phyloP scores from a whole-genome alignment of 176 grass and related monocot species.

The Eleusine indica region DNA sequence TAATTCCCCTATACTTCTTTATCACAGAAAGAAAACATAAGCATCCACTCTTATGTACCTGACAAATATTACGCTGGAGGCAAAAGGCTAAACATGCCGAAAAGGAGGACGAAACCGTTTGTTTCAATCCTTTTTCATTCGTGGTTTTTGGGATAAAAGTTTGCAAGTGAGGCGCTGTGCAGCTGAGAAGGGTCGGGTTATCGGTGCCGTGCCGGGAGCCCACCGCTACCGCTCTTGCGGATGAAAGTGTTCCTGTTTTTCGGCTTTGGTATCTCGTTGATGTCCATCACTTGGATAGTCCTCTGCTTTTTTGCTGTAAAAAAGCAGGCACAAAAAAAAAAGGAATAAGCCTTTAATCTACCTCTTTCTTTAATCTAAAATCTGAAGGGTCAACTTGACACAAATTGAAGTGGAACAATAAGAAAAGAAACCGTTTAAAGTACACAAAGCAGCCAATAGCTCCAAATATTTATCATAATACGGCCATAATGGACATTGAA shows the following conservation, averaged over 20 bases:
- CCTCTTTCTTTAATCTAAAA: neutral
- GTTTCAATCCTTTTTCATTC: neutral
- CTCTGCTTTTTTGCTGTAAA: conserved; percentile 74
- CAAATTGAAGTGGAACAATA: neutral
- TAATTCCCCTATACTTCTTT: neutral
- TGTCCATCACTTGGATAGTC: conserved; percentile 80
- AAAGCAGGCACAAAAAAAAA: neutral
- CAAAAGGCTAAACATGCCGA: neutral
- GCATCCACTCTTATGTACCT: neutral
- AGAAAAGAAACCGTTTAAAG: neutral
- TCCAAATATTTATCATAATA: neutral
- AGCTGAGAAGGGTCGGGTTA: neutral
- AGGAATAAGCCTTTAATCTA: too few relatives aligned
- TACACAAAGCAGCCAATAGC: neutral
- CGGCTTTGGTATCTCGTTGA: conserved; percentile 77
- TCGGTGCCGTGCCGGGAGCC: conserved; percentile 51
- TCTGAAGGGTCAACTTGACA: neutral
- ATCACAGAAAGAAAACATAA: neutral
- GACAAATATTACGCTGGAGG: neutral
- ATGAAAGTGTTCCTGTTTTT: conserved; percentile 57
- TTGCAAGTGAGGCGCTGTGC: neutral
- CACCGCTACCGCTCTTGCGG: conserved; percentile 40
- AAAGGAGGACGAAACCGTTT: conserved; percentile 20
- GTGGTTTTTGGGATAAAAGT: neutral
- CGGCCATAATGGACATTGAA: neutral